Conservation (phyloP, 139 green algal species). For the Tetraselmis striata region DNA sequence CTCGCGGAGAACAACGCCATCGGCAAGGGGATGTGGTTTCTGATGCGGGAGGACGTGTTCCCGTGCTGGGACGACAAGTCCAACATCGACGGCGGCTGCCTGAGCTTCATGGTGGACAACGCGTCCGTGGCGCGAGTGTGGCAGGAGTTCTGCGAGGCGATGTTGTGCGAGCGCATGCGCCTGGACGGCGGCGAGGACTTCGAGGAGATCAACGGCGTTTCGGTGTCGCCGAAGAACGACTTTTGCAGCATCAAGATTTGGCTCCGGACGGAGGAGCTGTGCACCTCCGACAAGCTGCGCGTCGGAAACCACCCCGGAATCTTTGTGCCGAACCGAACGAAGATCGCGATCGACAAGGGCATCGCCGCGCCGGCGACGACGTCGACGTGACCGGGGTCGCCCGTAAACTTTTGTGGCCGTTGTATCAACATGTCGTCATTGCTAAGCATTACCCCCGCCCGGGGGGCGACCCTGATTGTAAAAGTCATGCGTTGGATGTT, state of each 20-base stretch:
- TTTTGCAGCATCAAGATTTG: conserved; percentile 15
- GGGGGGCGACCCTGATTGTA: background rate
- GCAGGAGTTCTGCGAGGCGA: background rate
- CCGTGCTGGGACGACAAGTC: conserved; percentile 14
- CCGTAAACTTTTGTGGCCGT: no score
- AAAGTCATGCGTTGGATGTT: background rate
- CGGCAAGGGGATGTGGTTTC: conserved; percentile 9
- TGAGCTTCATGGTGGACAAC: conserved; percentile 2
- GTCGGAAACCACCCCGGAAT: background rate
- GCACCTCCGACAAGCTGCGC: background rate
- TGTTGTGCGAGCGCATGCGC: background rate
- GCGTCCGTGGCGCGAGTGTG: background rate
- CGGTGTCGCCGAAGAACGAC: conserved; percentile 3
- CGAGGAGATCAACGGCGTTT: conserved; percentile 7
- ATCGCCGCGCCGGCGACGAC: no score
- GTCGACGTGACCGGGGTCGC: no score
- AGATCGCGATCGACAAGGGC: no score
- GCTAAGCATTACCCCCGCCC: background rate
- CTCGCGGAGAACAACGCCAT: background rate
- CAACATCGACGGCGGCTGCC: conserved; percentile 16
- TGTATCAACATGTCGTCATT: no score
- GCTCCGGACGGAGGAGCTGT: background rate
- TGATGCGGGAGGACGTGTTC: conserved; percentile 17
- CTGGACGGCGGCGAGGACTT: background rate
- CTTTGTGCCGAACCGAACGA: background rate